phyloP scores from a whole-genome alignment of 345 rosid species.

The Brassica incana region DNA sequence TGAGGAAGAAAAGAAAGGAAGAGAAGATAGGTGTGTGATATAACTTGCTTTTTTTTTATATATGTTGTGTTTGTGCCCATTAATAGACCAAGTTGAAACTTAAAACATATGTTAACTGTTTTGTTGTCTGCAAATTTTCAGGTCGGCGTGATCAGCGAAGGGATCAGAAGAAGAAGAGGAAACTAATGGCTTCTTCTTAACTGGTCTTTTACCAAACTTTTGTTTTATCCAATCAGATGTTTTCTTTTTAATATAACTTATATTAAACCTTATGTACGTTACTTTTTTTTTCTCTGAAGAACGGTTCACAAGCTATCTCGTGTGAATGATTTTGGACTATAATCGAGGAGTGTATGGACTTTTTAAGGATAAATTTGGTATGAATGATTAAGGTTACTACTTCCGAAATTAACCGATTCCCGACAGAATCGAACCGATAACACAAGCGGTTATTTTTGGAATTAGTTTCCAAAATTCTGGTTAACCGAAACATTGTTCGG shows the following conservation, averaged over 20 bases:
- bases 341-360: background rate
- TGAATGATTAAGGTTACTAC: no score
- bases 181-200: slow-evolving; percentile 39
- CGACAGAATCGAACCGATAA: no score
- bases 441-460: no score
- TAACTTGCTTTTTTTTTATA: background rate
- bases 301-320: background rate
- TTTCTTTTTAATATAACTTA: background rate
- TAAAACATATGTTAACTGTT: slow-evolving; percentile 10
- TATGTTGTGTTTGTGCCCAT: background rate
- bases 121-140: slow-evolving; percentile 36
- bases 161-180: slow-evolving; percentile 54
- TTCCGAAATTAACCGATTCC: no score
- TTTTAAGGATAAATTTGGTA: background rate
- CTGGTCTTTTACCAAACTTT: background rate
- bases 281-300: background rate
- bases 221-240: slow-evolving; percentile 5
- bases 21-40: slow-evolving; percentile 71
- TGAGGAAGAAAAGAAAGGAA: slow-evolving; percentile 68
- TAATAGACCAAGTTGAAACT: background rate
- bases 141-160: slow-evolving; percentile 80
- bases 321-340: background rate
- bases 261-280: background rate
- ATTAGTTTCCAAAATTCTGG: no score
- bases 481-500: no score